Base-by-base conservation (phyloP, 2,329 filamentous ascomycete genomes). In the Alternaria sp. region DNA sequence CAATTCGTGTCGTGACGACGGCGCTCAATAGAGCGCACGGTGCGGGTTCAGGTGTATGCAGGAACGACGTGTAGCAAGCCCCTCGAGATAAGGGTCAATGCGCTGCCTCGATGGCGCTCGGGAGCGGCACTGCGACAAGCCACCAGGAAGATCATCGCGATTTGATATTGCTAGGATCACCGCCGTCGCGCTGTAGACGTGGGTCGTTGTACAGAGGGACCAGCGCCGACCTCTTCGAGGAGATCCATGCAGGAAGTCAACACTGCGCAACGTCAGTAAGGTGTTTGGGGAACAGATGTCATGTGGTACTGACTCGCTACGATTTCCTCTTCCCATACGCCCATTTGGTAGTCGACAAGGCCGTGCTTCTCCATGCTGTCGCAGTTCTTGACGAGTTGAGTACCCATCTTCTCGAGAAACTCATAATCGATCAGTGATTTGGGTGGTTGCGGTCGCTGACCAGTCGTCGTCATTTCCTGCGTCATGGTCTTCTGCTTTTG, bases 321-420 rank as follows among this genome's bases (percentile, higher is more conserved):
- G 68, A 98, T 97, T 72, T 91, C 88, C 74, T 98, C 93, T 78
- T 98, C 95, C 86, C 92, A 96, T 26, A 98, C 91, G 8, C 95
- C 95, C 80, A 97, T 96, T 72, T 98, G 90, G 76, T 98, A 99
- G 79, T 99, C 95, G 10, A 99, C 92, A 46, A 99, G 81, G n/a
- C 95, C 95, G 73, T 96, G 89, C 66, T 90, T 89, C 77, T 98
- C 94, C 62, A 98, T 86, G 50, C 86, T 86, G 74, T 98, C 93
- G 74, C 93, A 96, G 50, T 97, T 82, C 50, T 88, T 85, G 55
- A 96, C 85, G 29, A 99, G 79, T 70, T 96, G 90, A 54, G 90
- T 89, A 11, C 91, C 92, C 85, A 98, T 89, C 66, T 88, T 88
- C 69, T 91, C 87, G 48, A 98, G 82, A 24, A 83, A 85, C 3